These are phyloP conservation scores for Neurospora terricola DNA, from an alignment of 495 filamentous ascomycete genomes.

Conservation along the genomic window DNA sequence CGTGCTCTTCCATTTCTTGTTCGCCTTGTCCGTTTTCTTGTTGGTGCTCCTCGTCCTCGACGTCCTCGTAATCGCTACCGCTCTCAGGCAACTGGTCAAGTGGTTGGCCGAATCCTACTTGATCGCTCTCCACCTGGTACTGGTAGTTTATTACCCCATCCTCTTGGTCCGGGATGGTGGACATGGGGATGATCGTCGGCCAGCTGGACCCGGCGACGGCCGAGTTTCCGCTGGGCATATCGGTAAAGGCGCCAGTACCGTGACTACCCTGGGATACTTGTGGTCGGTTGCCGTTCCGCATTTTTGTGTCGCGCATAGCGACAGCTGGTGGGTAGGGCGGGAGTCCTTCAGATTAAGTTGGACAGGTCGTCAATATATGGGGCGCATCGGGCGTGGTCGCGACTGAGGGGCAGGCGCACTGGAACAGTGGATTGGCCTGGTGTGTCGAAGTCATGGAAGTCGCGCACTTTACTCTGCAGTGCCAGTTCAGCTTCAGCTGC, in stretches of 20 bases:
- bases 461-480: neutral
- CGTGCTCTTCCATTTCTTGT: conserved; percentile 13
- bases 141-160: neutral
- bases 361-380: neutral
- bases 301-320: neutral
- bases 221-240: neutral
- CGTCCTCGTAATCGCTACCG: conserved; percentile 6
- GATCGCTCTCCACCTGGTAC: neutral
- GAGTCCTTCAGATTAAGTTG: neutral
- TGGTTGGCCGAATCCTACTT: neutral
- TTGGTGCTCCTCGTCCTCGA: conserved; percentile 14
- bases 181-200: neutral
- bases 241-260: neutral
- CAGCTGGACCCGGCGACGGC: neutral
- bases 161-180: neutral
- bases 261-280: neutral
- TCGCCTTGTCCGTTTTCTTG: conserved; percentile 8
- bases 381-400: neutral
- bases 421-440: neutral
- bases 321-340: neutral
- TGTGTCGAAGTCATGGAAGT: neutral
- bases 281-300: neutral
- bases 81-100: neutral
- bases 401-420: neutral
- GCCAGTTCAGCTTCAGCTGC: neutral